A percentile compares a stretch with the other conserved stretches of the same genome.
These are phyloP conservation scores for Psilocybe cubensis DNA, from an alignment of 768 basidiomycete species.

Conservation along the genomic window DNA sequence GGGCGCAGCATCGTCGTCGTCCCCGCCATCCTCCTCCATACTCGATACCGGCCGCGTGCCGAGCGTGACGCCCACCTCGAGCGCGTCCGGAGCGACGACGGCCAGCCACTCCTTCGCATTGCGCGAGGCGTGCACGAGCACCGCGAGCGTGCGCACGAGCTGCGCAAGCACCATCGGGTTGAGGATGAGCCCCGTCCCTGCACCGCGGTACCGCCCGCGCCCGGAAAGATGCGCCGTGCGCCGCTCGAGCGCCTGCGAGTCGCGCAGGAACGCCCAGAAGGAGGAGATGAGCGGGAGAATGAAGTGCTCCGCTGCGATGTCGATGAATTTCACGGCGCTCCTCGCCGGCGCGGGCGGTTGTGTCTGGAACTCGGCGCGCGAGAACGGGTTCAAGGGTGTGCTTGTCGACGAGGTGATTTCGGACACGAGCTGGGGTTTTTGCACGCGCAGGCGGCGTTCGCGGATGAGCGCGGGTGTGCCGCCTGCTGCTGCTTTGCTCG, in stretches of 20 bases:
- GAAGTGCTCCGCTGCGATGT: constrained; percentile 86
- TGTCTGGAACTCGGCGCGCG: constrained; percentile 3
- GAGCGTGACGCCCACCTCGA: constrained; percentile 83
- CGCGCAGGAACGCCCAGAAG: constrained; percentile 95
- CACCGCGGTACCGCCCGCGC: constrained; percentile 64
- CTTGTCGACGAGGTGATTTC: constrained; percentile 37
- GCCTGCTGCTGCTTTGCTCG: constrained; percentile 40
- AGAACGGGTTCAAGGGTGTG: constrained; percentile 17
- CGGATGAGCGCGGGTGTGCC: constrained; percentile 66
- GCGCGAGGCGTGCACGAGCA: constrained; percentile 82
- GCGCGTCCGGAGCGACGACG: constrained; percentile 77
- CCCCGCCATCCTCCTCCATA: constrained; percentile 30
- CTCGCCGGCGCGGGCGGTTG: neutral
- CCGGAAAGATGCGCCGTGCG: constrained; percentile 61
- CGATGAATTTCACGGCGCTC: constrained; percentile 51
- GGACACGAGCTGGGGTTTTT: constrained; percentile 46
- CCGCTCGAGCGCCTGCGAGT: constrained; percentile 77
- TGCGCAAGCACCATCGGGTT: constrained; percentile 78
- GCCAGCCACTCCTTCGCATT: constrained; percentile 82
- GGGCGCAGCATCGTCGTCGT: constrained; percentile 34
- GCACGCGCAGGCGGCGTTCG: constrained; percentile 75
- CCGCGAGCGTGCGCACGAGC: constrained; percentile 72
- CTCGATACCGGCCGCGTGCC: constrained; percentile 67
- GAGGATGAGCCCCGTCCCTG: constrained; percentile 83
- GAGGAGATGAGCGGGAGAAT: constrained; percentile 87